Evolutionary conservation across 2,329 filamentous ascomycete genomes (phyloP).

Genomic region (Sarocladium strictum): DNA sequence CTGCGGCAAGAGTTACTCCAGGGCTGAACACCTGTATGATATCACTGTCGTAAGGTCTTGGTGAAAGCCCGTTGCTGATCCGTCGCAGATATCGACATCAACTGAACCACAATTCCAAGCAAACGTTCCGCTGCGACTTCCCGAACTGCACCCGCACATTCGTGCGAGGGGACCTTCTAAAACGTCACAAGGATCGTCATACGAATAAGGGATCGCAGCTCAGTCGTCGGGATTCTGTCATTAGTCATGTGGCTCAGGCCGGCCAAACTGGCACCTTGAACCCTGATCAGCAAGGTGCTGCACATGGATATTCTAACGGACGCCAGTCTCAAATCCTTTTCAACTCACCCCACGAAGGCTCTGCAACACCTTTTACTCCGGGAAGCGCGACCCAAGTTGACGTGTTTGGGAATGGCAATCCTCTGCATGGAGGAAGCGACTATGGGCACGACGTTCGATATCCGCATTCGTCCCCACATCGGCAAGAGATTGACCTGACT

Average conservation of each 20-base stretch:
- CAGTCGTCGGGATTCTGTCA: constrained; percentile 60
- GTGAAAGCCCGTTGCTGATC: constrained; percentile 13
- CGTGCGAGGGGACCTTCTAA: constrained; percentile 87
- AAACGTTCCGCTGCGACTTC: constrained; percentile 91
- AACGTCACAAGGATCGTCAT: constrained; percentile 76
- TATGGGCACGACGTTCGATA: background rate
- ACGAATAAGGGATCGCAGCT: constrained; percentile 73
- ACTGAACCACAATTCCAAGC: constrained; percentile 91
- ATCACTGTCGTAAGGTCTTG: constrained; percentile 8
- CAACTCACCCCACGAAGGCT: constrained; percentile 5
- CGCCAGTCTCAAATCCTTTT: background rate
- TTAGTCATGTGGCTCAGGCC: constrained; percentile 23
- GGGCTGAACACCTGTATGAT: constrained; percentile 84
- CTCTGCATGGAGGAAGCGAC: background rate
- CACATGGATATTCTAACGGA: background rate
- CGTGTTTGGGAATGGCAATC: background rate
- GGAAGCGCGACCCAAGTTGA: background rate
- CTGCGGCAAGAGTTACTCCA: constrained; percentile 93
- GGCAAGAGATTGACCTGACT: background rate
- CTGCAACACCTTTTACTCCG: background rate
- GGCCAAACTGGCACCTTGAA: background rate
- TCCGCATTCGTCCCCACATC: background rate
- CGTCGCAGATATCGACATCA: constrained; percentile 71
- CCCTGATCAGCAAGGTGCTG: background rate
- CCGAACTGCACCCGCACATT: constrained; percentile 86